A percentile compares a stretch with the other conserved stretches of the same genome.
Conservation (phyloP, 2,329 filamentous ascomycete species). For the Fusarium setosum region DNA sequence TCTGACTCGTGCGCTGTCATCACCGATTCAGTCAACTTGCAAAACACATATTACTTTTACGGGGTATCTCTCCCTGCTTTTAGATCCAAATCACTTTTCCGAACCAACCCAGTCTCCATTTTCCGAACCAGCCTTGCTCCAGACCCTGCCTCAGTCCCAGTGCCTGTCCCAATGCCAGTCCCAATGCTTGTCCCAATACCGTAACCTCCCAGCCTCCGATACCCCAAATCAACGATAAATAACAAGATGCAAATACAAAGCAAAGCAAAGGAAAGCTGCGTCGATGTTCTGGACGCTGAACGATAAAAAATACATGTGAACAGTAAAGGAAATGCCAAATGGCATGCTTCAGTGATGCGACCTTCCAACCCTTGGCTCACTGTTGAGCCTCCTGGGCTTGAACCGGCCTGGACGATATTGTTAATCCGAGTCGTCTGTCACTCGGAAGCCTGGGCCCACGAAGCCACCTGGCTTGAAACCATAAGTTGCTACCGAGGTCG, state of each 20-base stretch:
- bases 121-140: too few species aligned
- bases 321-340: not conserved
- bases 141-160: too few species aligned
- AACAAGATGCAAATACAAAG: not conserved
- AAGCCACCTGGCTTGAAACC: too few species aligned
- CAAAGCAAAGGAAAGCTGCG: not conserved
- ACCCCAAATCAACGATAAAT: too few species aligned
- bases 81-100: constrained; percentile 27
- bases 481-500: not conserved
- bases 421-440: too few species aligned
- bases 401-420: not conserved
- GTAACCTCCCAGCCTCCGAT: too few species aligned
- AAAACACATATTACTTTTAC: too few species aligned
- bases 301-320: constrained; percentile 2
- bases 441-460: not conserved
- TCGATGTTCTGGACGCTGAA: not conserved
- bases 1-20: too few species aligned
- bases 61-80: constrained; percentile 23
- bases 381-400: not conserved
- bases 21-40: too few species aligned
- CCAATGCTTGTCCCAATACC: too few species aligned
- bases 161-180: too few species aligned
- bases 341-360: not conserved
- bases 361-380: not conserved
- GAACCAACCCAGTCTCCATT: not conserved